Base-by-base conservation (phyloP, 768 basidiomycete species). In the Suillus subaureus region DNA sequence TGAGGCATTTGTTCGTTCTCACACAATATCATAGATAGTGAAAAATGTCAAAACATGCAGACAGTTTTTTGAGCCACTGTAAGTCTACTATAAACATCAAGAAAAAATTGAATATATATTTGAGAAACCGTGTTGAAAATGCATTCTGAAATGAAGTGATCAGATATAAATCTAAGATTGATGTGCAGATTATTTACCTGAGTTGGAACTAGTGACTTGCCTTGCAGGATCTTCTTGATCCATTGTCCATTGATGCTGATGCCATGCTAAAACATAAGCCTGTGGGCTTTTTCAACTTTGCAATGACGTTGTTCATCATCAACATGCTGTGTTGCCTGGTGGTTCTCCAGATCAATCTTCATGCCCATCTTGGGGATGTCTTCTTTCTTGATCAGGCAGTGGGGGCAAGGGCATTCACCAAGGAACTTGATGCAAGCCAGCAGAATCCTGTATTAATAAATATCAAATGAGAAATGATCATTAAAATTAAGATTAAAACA, bases 71-170 rank as follows among this genome's bases (percentile, higher is more conserved):
- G n/a, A n/a, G n/a, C n/a, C n/a, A n/a, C n/a, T n/a, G n/a, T n/a
- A 75, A 47, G 31, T 75, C 71, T 3, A 70, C 62, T 0, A 67
- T 39, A 9, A 74, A 63, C 8, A 73, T 31, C 0, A 18, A 15
- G 35, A 68, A 75, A 7, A 67, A 56, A 51, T 77, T 69, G 47
- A 77, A 65, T 2, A 40, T 61, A 2, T 16, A 23, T 5, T 9
- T 49, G 18, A 7, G 1, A 1, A 79, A 62, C 0, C 62, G 63
- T 11, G 69, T 42, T 0, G 75, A 74, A 62, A 82, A 82, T 0
- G 79, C 74, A 68, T 80, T 82, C 80, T 82, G 64, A 15, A 26
- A 33, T 23, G 8, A 43, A 43, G 21, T 21, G 6, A 21, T 43
- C 2, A 43, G 43, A 8, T 43, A 43, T 43, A 21, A 3, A 43